phyloP scores from a whole-genome alignment of 208 protist genomes.

The Crithidia acanthocephali region DNA sequence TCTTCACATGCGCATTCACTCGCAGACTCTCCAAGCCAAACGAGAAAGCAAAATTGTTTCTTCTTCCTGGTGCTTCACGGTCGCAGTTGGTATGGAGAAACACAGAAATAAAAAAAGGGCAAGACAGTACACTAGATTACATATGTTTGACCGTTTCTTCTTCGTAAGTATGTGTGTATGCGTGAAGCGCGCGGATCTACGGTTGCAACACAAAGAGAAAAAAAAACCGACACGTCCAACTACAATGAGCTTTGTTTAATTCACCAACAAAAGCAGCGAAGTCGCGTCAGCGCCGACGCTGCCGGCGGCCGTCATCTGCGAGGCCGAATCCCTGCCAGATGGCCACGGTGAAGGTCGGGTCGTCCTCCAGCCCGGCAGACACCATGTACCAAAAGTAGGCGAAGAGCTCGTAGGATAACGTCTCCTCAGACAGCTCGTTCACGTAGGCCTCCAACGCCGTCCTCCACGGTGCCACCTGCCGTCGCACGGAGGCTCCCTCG shows the following conservation, averaged over 20 bases:
- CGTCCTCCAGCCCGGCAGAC: slow-evolving; percentile 76
- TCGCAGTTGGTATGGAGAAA: too few relatives aligned
- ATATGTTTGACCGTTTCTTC: too few relatives aligned
- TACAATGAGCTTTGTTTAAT: neutral
- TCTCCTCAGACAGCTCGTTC: slow-evolving; percentile 39
- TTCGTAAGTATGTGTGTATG: too few relatives aligned
- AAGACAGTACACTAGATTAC: too few relatives aligned
- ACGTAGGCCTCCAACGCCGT: slow-evolving; percentile 43
- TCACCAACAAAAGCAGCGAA: neutral
- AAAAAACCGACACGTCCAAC: too few relatives aligned
- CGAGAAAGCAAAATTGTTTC: too few relatives aligned
- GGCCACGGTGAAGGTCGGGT: slow-evolving; percentile 81
- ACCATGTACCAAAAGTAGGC: slow-evolving; percentile 78
- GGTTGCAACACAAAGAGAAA: too few relatives aligned
- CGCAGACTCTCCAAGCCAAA: too few relatives aligned
- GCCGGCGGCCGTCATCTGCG: slow-evolving; percentile 33
- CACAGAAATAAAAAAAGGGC: too few relatives aligned
- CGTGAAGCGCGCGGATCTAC: too few relatives aligned
- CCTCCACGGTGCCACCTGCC: slow-evolving; percentile 47
- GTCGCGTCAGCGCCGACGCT: neutral
- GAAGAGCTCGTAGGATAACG: slow-evolving; percentile 65
- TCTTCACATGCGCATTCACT: too few relatives aligned
- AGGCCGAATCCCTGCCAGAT: slow-evolving; percentile 82
- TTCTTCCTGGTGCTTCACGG: too few relatives aligned
- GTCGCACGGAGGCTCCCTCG: slow-evolving; percentile 42